Conservation (phyloP, 352 stramenopile species). For the Globisporangium carolinianum region DNA sequence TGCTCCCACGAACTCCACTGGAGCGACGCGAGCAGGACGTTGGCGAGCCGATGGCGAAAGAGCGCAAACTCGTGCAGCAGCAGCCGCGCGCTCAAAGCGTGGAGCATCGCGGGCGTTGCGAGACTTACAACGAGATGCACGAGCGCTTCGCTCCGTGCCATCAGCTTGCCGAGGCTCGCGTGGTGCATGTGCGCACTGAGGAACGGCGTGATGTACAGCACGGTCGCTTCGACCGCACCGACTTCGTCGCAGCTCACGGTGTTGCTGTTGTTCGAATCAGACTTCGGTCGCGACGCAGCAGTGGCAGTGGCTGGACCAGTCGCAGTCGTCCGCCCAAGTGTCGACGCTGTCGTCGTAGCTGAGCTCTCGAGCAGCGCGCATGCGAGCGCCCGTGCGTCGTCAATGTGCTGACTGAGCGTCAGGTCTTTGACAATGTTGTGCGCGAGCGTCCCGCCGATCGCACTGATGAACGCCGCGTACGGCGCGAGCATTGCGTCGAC, state of each 20-base stretch:
- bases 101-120: constrained; percentile 54
- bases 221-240: constrained; percentile 50
- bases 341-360: constrained; percentile 8
- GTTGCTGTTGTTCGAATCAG: neutral
- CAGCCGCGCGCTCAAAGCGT: constrained; percentile 48
- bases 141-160: constrained; percentile 53
- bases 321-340: neutral
- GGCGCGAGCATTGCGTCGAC: constrained; percentile 49
- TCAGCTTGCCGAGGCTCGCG: constrained; percentile 47
- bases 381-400: constrained; percentile 60
- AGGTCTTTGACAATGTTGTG: constrained; percentile 65
- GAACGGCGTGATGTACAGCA: constrained; percentile 55
- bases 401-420: constrained; percentile 66
- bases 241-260: constrained; percentile 39
- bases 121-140: constrained; percentile 60
- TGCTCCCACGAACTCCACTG: constrained; percentile 84
- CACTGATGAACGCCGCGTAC: constrained; percentile 60
- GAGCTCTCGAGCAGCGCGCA: constrained; percentile 46
- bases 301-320: too few species aligned
- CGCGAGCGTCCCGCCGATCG: constrained; percentile 36
- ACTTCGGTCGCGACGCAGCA: neutral
- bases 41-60: constrained; percentile 61
- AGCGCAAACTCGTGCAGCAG: constrained; percentile 73
- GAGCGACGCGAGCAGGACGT: constrained; percentile 65
- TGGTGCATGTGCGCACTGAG: constrained; percentile 66